Base-by-base conservation (phyloP, 163 green algal species). In the Scenedesmus sp. region DNA sequence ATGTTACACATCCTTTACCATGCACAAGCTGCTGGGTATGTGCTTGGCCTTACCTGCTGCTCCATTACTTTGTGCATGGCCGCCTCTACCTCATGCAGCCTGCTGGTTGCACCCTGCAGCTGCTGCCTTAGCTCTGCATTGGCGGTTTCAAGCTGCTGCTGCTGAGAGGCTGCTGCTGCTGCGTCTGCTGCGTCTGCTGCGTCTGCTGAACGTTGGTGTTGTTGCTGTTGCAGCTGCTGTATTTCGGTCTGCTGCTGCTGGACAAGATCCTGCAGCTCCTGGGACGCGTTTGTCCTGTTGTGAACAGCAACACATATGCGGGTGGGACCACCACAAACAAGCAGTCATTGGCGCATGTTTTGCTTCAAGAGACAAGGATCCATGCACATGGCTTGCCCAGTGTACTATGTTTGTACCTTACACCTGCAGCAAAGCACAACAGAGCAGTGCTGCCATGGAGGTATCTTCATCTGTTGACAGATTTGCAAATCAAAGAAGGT, bases 51-150 rank as follows among this genome's bases (percentile, higher is more conserved):
- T 54, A 90, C 85, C 85, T 90, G 85, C 46, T 86, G 87, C 54
- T 86, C 57, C 54, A 86, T 18, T 1, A 91, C 13, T 76, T 86
- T 60, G 70, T 74, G 54, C 87, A 91, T 91, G 4, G 87, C 87
- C 62, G 73, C 73, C 57, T 91, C 87, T 2, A 91, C 34, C 54
- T 91, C 73, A 62, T 81, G 73, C 73, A 91, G 73, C n/a, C 87
- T 55, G 13, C 4, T 76, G 12, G 87, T 91, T 62, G 87, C n/a
- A 52, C 87, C 87, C 52, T 74, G 56, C 87, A 91, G 57, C 87
- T 91, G 87, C 57, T 86, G 87, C 73, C 56, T 20, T 34, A 91
- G 26, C 77, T 91, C 87, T 62, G 73, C 54, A 26, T 91, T 91
- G 15, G 87, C 87, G 23, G 73, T n/a, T 52, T 77, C 73, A 9